Evolutionary conservation across 2,329 filamentous ascomycete genomes (phyloP).

Genomic region (Apiospora marii): DNA sequence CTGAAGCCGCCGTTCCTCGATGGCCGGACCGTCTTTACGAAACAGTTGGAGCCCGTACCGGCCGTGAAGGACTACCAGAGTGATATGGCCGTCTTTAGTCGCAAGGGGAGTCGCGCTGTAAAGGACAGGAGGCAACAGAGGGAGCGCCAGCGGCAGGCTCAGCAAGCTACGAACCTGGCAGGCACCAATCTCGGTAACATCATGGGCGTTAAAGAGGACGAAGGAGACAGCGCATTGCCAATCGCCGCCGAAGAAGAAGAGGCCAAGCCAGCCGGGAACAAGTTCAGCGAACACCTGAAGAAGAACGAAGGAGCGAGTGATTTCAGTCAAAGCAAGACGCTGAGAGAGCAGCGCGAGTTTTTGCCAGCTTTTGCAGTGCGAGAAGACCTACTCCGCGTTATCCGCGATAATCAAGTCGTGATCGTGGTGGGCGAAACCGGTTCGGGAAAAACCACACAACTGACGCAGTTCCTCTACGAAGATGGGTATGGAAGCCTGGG

Average conservation of each 20-base stretch:
- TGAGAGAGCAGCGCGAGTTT: conserved; percentile 91
- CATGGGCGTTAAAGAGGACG: conserved; percentile 93
- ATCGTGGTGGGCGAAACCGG: conserved; percentile 98
- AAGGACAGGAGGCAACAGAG: conserved; percentile 90
- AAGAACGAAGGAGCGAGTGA: conserved; percentile 85
- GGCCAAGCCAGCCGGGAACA: conserved; percentile 70
- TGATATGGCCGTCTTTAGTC: conserved; percentile 97
- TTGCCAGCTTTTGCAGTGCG: conserved; percentile 95
- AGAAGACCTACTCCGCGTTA: conserved; percentile 89
- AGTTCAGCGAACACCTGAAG: conserved; percentile 91
- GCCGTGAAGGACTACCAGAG: conserved; percentile 94
- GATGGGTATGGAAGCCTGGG: conserved; percentile 89
- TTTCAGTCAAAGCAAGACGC: conserved; percentile 91
- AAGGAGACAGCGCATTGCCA: conserved; percentile 87
- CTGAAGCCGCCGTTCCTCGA: conserved; percentile 94
- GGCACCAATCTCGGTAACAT: conserved; percentile 93
- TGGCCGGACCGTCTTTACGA: conserved; percentile 94
- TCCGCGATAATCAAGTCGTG: conserved; percentile 95
- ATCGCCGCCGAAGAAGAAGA: conserved; percentile 72
- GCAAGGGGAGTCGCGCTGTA: conserved; percentile 93
- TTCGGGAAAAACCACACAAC: conserved; percentile 95
- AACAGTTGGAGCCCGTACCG: conserved; percentile 93
- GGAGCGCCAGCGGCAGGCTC: conserved; percentile 91
- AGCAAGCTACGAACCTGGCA: conserved; percentile 91
- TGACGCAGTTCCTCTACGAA: conserved; percentile 95